Evolutionary conservation across 345 rosid species (phyloP).

Genomic region (Garcia nutans): DNA sequence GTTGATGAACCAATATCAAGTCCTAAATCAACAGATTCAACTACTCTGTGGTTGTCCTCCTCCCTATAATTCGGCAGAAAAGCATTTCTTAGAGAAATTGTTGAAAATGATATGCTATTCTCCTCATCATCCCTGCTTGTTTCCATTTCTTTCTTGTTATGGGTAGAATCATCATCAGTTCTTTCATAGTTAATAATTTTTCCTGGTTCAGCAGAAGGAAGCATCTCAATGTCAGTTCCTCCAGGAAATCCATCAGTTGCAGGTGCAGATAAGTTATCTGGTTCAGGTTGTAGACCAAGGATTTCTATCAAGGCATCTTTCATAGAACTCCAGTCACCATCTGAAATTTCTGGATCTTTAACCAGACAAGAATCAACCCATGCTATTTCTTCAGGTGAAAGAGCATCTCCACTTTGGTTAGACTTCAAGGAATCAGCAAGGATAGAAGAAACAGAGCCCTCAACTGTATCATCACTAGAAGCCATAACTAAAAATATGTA

Average conservation of each 20-base stretch:
- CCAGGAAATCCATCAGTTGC: constrained; percentile 12
- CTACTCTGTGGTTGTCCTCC: constrained; percentile 19
- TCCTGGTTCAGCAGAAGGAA: constrained; percentile 14
- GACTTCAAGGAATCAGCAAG: constrained; percentile 29
- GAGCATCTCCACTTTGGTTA: constrained; percentile 26
- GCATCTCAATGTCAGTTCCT: constrained; percentile 27
- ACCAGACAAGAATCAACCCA: constrained; percentile 75
- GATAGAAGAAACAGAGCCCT: constrained; percentile 26
- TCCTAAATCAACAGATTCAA: constrained; percentile 18
- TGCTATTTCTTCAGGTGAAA: constrained; percentile 54
- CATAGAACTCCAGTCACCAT: constrained; percentile 43
- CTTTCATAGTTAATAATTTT: constrained; percentile 6
- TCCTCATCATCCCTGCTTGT: constrained; percentile 16
- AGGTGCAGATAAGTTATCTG: constrained; percentile 27
- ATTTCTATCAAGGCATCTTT: constrained; percentile 58
- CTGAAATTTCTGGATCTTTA: constrained; percentile 44
- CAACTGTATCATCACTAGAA: constrained; percentile 21
- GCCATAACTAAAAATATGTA: constrained; percentile 27
- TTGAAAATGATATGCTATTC: constrained; percentile 16
- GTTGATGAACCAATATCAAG: constrained; percentile 15
- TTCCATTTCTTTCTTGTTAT: constrained; percentile 20
- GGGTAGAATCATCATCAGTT: background rate
- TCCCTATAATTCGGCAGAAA: constrained; percentile 39
- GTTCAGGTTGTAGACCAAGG: constrained; percentile 39
- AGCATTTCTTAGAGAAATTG: constrained; percentile 26